Evolutionary conservation across 75 land plant species (phyloP), one percentile per base, ranked within the genome.

Genomic region (Pseudotsuga menziesii): DNA sequence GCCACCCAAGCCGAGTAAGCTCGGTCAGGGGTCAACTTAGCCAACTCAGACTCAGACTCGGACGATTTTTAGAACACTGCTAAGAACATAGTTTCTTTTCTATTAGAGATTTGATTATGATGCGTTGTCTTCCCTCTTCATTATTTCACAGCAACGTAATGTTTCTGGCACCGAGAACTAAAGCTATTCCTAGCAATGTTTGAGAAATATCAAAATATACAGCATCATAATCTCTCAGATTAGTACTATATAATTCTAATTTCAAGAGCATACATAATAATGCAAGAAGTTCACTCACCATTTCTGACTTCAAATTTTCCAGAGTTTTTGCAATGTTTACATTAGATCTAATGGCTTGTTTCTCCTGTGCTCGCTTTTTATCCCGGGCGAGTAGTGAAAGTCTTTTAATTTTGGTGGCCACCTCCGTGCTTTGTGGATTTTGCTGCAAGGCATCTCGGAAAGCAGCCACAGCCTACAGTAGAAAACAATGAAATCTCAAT

Each of bases 371-470:
- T 73, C 93, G 83, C 80, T 94, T 89, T 76, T 88, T 89, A 20
- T 97, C 98, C 76, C 80, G 85, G n/a, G 90, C 88, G 62, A 94
- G 74, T 69, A 91, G 99, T 11, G 85, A 63, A n/a, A 97, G 75
- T 71, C 92, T 88, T 81, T 97, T 95, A 26, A 97, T 88, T 72
- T 97, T 95, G 41, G 80, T 91, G 11, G 92, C 78, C 14, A 97
- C 94, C 85, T 97, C 99, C 44, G 87, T 20, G 81, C 90, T 97
- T 70, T 94, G 92, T 35, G 99, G 90, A 78, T 95, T 97, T 56
- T 88, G 85, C 64, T 89, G 76, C 84, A 89, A 83, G 20, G 99
- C 98, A 59, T 82, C 85, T 75, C 87, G 89, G 61, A 95, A 94
- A 25, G 96, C 90, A 77, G 88, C 82, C 58, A 94, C 79, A 58